A percentile compares a stretch with the other conserved stretches of the same genome.
Conservation (phyloP, 1,284 basidiomycete genomes). For the Coniferiporia sulphurascens region DNA sequence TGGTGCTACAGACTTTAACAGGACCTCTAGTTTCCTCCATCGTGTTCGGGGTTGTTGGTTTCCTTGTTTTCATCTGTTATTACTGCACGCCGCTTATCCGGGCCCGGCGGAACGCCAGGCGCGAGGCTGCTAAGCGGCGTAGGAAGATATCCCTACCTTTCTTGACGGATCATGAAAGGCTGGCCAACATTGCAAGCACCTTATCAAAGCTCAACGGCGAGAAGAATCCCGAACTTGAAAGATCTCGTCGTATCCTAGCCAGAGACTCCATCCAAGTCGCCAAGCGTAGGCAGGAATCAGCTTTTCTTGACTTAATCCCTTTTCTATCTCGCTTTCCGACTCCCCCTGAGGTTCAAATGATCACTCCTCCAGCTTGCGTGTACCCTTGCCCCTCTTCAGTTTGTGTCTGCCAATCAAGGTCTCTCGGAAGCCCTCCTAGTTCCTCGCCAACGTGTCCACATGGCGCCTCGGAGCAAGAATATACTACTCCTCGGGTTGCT, state of each 20-base stretch:
- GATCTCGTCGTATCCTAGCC: background rate
- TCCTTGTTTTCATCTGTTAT: constrained; percentile 8
- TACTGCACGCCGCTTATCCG: constrained; percentile 7
- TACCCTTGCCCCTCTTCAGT: background rate
- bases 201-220: background rate
- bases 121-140: background rate
- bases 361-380: background rate
- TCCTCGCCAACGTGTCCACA: background rate
- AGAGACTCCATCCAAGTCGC: constrained; percentile 3
- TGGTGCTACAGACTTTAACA: background rate
- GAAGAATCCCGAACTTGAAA: background rate
- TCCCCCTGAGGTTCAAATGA: background rate
- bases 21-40: background rate
- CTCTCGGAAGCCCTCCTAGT: background rate
- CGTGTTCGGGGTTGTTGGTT: constrained; percentile 4
- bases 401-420: background rate
- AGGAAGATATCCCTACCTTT: background rate
- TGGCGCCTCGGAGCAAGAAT: background rate
- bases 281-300: background rate
- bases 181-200: background rate
- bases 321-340: background rate
- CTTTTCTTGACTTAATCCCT: constrained; percentile 5
- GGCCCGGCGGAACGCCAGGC: background rate
- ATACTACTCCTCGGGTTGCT: background rate
- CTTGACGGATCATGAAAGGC: background rate